Evolutionary conservation across 2,329 filamentous ascomycete species (phyloP), one percentile per base, ranked within the genome.

Genomic region (Plenodomus tracheiphilus): DNA sequence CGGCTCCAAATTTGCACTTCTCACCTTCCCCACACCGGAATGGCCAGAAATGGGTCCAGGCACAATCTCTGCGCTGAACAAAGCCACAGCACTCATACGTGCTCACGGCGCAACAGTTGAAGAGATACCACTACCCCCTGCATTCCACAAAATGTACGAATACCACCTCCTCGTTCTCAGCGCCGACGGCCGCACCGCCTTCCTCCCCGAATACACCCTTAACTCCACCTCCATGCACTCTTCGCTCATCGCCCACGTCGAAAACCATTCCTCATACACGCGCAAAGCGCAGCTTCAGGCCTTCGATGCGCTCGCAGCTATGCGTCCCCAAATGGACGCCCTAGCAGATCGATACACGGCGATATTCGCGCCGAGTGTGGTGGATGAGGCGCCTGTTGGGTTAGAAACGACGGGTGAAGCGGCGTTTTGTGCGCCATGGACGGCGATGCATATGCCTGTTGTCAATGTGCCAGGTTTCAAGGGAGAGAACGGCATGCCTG

Each of bases 381-480:
- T 78, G 0, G 85, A 84, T 46, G 84, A 85, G 55, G 85, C 85
- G 0, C 83, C 85, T 0, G 47, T 77, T 1, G 84, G 84, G 0
- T 62, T 76, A 0, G 73, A 73, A 4, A 76, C 66, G 43, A 87
- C 84, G 0, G 85, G 85, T 0, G 80, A 75, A 51, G 75, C 81
- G 18, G 74, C 69, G 0, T 82, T 83, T 49, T 80, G 79, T 54
- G 59, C 64, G 13, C 75, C 77, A 0, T 82, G 80, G 81, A 82
- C 81, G 19, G 79, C 82, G 25, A 56, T 87, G 13, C 85, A 88
- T 52, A 80, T 77, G 1, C 85, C 85, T 0, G 81, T 84, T 0
- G 68, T 87, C n/a, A 87, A 87, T 50, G 66, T 88, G 0, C 84
- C 84, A 0, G 85, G 84, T 0, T 87, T 88, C 55, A 68, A 74